phyloP scores from a whole-genome alignment of 2,329 filamentous ascomycete genomes.

The Colletotrichum phormii region DNA sequence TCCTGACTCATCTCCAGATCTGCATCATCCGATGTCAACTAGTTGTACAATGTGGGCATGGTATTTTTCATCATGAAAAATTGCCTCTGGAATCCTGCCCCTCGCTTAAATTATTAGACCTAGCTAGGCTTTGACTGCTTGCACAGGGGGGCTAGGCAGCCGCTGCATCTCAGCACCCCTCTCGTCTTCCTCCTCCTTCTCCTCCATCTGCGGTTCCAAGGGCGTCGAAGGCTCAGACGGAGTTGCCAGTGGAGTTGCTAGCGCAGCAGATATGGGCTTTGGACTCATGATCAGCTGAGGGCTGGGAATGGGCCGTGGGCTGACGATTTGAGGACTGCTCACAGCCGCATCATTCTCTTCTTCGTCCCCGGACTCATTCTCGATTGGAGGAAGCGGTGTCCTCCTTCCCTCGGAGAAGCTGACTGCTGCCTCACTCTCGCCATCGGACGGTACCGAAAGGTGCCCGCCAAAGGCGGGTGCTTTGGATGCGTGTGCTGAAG shows the following conservation, averaged over 20 bases:
- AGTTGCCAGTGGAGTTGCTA: neutral
- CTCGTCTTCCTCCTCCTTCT: slow-evolving; percentile 37
- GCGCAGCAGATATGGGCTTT: slow-evolving; percentile 5
- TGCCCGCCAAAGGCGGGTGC: slow-evolving; percentile 53
- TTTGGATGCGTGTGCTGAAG: slow-evolving; percentile 62
- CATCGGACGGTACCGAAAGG: slow-evolving; percentile 63
- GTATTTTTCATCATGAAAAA: too few relatives aligned
- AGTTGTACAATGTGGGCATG: neutral
- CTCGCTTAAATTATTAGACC: neutral
- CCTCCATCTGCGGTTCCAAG: slow-evolving; percentile 14
- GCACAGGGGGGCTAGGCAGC: slow-evolving; percentile 44
- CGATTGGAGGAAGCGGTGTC: slow-evolving; percentile 66
- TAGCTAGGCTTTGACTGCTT: slow-evolving; percentile 49
- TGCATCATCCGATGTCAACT: neutral
- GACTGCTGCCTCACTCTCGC: slow-evolving; percentile 69
- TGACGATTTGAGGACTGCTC: neutral
- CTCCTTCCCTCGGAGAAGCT: slow-evolving; percentile 70
- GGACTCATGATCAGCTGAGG: slow-evolving; percentile 19
- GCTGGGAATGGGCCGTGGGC: slow-evolving; percentile 7
- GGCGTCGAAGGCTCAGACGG: neutral
- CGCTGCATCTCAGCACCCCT: slow-evolving; percentile 41
- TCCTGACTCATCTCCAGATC: neutral
- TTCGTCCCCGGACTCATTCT: slow-evolving; percentile 49
- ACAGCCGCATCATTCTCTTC: neutral
- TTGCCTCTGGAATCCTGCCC: neutral